Evolutionary conservation across 768 basidiomycete genomes (phyloP).

Genomic region (Cyclocybe aegerita): DNA sequence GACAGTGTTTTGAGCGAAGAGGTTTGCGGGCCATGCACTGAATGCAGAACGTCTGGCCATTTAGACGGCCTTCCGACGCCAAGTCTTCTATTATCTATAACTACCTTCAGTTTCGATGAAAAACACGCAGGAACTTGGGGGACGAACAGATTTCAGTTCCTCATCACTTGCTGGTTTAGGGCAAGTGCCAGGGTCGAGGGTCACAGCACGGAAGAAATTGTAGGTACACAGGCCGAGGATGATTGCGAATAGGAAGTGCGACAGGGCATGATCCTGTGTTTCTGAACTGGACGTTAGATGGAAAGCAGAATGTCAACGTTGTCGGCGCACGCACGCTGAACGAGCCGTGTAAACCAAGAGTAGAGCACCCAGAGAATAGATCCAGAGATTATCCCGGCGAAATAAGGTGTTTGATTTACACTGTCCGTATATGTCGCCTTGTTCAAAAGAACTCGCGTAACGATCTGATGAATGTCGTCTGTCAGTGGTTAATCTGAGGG

Average conservation of each 20-base stretch:
- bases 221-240: slow-evolving; percentile 71
- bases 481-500: slow-evolving; percentile 13
- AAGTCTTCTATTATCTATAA: slow-evolving; percentile 87
- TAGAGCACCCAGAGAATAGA: slow-evolving; percentile 87
- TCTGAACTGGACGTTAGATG: slow-evolving; percentile 40
- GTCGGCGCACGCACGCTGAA: slow-evolving; percentile 52
- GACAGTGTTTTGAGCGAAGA: slow-evolving; percentile 92
- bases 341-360: slow-evolving; percentile 77
- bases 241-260: slow-evolving; percentile 77
- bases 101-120: not conserved
- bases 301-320: not conserved
- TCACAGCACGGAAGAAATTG: slow-evolving; percentile 90
- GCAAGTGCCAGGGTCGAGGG: slow-evolving; percentile 86
- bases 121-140: not conserved
- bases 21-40: slow-evolving; percentile 95
- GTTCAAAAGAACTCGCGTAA: slow-evolving; percentile 84
- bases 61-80: slow-evolving; percentile 82
- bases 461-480: slow-evolving; percentile 46
- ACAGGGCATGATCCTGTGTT: slow-evolving; percentile 71
- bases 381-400: slow-evolving; percentile 84
- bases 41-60: slow-evolving; percentile 96
- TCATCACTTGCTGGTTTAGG: slow-evolving; percentile 79
- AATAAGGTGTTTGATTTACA: slow-evolving; percentile 88
- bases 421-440: slow-evolving; percentile 79
- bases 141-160: slow-evolving; percentile 81